Evolutionary conservation across 441 rosid genomes (phyloP).

Genomic region (Francoa sonchifolia): DNA sequence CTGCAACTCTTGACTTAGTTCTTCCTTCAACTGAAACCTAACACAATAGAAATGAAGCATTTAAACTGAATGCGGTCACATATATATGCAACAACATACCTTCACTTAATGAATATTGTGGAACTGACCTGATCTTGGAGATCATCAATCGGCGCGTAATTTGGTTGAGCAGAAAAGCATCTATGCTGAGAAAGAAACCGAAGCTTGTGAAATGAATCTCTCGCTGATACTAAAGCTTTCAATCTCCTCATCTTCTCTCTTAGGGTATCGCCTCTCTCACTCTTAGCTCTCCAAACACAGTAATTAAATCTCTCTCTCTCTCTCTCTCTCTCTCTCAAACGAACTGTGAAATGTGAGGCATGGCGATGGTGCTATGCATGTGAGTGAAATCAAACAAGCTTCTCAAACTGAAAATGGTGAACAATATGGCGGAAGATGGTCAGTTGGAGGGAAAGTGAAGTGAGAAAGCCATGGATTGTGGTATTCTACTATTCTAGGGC

Average conservation of each 20-base stretch:
- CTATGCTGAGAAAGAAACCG: constrained; percentile 25
- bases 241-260: constrained; percentile 41
- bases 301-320: too few species aligned
- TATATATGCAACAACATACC: neutral
- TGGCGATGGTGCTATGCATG: too few species aligned
- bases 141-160: constrained; percentile 31
- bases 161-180: constrained; percentile 57
- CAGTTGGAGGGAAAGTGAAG: neutral
- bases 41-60: constrained; percentile 6
- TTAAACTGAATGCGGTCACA: neutral
- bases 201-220: constrained; percentile 24
- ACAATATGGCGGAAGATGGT: too few species aligned
- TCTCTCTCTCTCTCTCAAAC: too few species aligned
- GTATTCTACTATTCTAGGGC: too few species aligned
- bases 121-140: constrained; percentile 48
- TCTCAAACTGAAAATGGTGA: too few species aligned
- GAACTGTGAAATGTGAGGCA: too few species aligned
- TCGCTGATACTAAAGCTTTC: constrained; percentile 30
- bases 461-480: too few species aligned
- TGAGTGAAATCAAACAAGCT: too few species aligned
- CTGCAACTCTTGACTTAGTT: constrained; percentile 78
- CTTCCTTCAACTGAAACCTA: constrained; percentile 89
- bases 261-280: too few species aligned
- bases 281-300: constrained; percentile 1
- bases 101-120: neutral